phyloP scores from a whole-genome alignment of 768 basidiomycete species.

The Tephrocybe sp. region DNA sequence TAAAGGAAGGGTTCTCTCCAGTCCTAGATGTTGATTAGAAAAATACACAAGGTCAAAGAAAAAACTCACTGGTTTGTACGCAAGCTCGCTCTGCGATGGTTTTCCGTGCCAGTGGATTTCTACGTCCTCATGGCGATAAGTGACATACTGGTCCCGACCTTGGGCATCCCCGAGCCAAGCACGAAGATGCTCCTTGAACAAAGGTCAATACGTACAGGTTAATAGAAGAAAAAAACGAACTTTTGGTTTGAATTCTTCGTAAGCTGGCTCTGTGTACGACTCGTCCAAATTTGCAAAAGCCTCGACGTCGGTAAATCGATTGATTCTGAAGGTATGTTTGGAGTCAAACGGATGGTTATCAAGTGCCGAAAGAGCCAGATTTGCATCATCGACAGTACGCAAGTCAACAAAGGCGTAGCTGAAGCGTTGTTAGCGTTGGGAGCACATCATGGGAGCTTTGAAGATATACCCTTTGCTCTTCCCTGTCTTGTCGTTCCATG shows the following conservation, averaged over 20 bases:
- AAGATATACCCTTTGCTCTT: conserved; percentile 89
- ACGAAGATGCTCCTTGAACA: conserved; percentile 82
- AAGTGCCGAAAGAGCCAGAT: conserved; percentile 61
- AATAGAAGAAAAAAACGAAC: conserved; percentile 35
- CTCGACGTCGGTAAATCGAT: conserved; percentile 89
- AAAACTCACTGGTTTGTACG: conserved; percentile 68
- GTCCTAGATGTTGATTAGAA: conserved; percentile 45
- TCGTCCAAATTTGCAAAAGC: conserved; percentile 75
- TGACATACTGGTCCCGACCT: conserved; percentile 95
- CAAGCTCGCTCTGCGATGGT: conserved; percentile 80
- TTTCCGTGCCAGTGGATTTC: conserved; percentile 92
- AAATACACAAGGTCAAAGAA: conserved; percentile 5
- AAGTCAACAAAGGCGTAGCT: conserved; percentile 87
- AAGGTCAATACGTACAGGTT: background rate
- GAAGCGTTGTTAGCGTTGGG: background rate
- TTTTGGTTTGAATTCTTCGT: conserved; percentile 71
- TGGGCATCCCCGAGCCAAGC: conserved; percentile 92
- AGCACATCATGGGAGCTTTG: background rate
- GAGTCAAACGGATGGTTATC: conserved; percentile 84
- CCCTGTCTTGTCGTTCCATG: conserved; percentile 79
- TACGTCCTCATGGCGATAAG: conserved; percentile 90
- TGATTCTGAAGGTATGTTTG: conserved; percentile 80
- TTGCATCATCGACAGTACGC: conserved; percentile 66
- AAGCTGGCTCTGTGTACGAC: conserved; percentile 70
- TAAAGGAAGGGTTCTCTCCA: conserved; percentile 91